phyloP scores from a whole-genome alignment of 495 filamentous ascomycete genomes.

The Aspergillus conjunctus region DNA sequence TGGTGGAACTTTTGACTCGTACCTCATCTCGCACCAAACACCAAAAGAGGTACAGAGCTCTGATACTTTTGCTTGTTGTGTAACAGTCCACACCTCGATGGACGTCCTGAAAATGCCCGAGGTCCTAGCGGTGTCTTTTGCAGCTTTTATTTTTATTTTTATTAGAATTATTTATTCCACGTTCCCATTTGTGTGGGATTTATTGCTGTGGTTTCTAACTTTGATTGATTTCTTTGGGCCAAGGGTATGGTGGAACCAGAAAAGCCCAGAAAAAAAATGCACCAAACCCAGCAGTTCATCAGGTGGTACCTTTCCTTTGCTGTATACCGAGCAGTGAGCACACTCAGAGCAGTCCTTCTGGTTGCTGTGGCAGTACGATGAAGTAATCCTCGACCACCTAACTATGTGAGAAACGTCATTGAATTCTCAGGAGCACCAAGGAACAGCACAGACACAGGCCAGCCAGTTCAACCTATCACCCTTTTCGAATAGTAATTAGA shows the following conservation, averaged over 20 bases:
- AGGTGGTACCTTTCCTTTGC: neutral
- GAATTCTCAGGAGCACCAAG: neutral
- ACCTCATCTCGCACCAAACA: too few species aligned
- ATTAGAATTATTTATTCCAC: constrained; percentile 1
- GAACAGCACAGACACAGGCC: neutral
- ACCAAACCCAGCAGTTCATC: constrained; percentile 8
- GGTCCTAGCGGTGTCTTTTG: constrained; percentile 5
- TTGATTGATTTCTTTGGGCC: neutral
- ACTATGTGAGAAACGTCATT: neutral
- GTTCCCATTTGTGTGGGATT: constrained; percentile 19
- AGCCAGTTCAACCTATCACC: neutral
- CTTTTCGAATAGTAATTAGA: neutral
- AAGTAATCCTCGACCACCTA: neutral
- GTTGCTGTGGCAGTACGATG: neutral
- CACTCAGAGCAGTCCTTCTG: neutral
- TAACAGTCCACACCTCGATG: neutral
- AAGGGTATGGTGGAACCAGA: constrained; percentile 16
- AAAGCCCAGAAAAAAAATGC: constrained; percentile 12
- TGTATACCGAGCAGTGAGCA: neutral
- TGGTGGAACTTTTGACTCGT: neutral
- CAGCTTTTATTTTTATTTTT: constrained; percentile 1
- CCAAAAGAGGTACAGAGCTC: constrained; percentile 2
- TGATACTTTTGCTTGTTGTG: constrained; percentile 1
- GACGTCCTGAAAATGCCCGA: constrained; percentile 3
- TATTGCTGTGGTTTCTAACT: constrained; percentile 2